Conservation (phyloP, 495 filamentous ascomycete species). For the Podospora sp. region DNA sequence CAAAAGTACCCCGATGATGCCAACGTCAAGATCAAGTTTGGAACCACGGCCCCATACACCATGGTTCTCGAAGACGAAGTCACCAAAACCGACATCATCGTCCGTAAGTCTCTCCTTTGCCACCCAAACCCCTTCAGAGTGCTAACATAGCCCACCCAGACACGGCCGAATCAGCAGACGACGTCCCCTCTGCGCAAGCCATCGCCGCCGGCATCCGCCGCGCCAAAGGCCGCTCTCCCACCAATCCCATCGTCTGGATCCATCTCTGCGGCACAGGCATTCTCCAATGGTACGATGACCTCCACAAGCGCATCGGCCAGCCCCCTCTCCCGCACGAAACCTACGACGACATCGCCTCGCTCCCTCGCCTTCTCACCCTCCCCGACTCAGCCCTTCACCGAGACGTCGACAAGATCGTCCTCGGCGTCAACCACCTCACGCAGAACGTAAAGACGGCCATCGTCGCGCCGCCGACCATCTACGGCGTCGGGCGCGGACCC, state of each 20-base stretch:
- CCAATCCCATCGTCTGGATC: slow-evolving; percentile 53
- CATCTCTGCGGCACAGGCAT: slow-evolving; percentile 53
- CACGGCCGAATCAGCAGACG: slow-evolving; percentile 51
- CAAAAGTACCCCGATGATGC: slow-evolving; percentile 54
- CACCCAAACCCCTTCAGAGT: not conserved
- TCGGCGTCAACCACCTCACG: slow-evolving; percentile 42
- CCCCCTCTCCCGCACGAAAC: slow-evolving; percentile 40
- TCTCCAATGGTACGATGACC: slow-evolving; percentile 48
- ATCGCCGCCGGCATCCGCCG: slow-evolving; percentile 45
- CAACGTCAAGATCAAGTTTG: slow-evolving; percentile 55
- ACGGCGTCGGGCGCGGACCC: slow-evolving; percentile 71
- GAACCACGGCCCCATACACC: slow-evolving; percentile 51
- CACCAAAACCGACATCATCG: slow-evolving; percentile 65
- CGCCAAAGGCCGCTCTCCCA: slow-evolving; percentile 45
- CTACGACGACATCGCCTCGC: slow-evolving; percentile 42
- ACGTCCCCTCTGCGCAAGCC: slow-evolving; percentile 44
- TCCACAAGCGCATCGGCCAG: slow-evolving; percentile 45
- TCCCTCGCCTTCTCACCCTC: slow-evolving; percentile 40
- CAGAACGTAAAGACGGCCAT: slow-evolving; percentile 65
- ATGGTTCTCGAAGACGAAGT: slow-evolving; percentile 60
- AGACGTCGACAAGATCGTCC: slow-evolving; percentile 50
- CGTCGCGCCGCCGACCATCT: slow-evolving; percentile 78
- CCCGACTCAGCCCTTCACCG: slow-evolving; percentile 49
- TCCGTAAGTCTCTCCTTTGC: slow-evolving; percentile 50
- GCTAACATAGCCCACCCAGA: slow-evolving; percentile 36